Conservation (phyloP, 345 rosid species). For the Cardamine resedifolia region DNA sequence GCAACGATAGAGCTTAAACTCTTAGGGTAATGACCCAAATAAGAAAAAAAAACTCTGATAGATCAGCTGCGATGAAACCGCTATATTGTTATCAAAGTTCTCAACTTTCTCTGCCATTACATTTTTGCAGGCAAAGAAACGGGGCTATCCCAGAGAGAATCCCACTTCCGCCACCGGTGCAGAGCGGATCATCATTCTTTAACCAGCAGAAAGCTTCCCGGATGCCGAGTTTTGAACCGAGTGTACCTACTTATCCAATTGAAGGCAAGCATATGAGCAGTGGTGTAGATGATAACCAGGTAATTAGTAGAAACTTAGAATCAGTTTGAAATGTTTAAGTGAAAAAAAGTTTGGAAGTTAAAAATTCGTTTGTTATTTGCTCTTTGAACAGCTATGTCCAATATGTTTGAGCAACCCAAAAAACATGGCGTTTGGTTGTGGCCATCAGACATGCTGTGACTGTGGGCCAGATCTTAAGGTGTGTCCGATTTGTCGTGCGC, state of each 20-base stretch:
- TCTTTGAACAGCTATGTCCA: constrained; percentile 65
- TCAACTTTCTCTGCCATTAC: constrained; percentile 14
- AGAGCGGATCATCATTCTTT: constrained; percentile 44
- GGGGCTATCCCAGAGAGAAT: constrained; percentile 59
- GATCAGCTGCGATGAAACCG: background rate
- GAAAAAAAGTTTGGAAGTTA: background rate
- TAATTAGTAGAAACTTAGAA: constrained; percentile 21
- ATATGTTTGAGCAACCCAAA: constrained; percentile 71
- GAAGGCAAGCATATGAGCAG: constrained; percentile 44
- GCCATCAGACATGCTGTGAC: constrained; percentile 95
- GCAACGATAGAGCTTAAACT: constrained; percentile 84
- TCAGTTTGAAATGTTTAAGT: background rate
- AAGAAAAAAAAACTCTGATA: background rate
- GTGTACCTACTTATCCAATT: constrained; percentile 49
- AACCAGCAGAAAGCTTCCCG: constrained; percentile 41
- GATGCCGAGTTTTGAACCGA: constrained; percentile 54
- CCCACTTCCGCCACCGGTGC: constrained; percentile 75
- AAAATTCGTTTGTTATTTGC: background rate
- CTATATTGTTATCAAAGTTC: background rate
- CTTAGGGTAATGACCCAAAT: constrained; percentile 58
- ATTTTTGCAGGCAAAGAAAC: constrained; percentile 46
- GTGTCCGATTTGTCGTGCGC: constrained; percentile 84
- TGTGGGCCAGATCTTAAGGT: constrained; percentile 73
- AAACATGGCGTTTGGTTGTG: constrained; percentile 97
- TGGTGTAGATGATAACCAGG: constrained; percentile 64